Conservation (phyloP, 192 early-diverging fungal genomes). For the Funneliformis mosseae region DNA sequence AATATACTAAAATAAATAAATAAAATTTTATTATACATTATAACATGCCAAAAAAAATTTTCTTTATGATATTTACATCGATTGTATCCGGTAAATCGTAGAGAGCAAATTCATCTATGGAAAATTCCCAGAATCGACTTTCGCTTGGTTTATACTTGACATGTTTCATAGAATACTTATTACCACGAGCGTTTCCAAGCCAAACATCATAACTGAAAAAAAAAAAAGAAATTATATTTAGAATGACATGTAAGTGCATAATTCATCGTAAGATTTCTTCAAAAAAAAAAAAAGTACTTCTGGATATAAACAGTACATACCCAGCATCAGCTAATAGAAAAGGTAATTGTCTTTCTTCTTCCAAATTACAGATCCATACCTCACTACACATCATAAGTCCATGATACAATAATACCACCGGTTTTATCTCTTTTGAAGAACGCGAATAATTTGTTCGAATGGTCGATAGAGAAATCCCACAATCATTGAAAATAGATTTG, state of each 20-base stretch:
- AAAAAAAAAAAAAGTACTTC: no score
- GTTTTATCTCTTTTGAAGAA: constrained; percentile 45
- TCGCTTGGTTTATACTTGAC: constrained; percentile 63
- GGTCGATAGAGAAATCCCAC: constrained; percentile 43
- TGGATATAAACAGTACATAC: constrained; percentile 21
- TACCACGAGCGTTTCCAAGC: constrained; percentile 92
- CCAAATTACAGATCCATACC: constrained; percentile 86
- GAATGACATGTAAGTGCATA: not conserved
- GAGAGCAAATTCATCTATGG: constrained; percentile 87
- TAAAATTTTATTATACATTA: constrained; percentile 11
- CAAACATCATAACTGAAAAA: constrained; percentile 85
- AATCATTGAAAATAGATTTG: constrained; percentile 36
- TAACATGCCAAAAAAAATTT: not conserved
- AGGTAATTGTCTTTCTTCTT: constrained; percentile 73
- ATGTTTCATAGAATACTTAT: constrained; percentile 93
- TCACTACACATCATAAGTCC: constrained; percentile 94
- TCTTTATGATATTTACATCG: constrained; percentile 53
- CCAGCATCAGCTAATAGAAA: constrained; percentile 85
- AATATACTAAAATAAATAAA: constrained; percentile 63
- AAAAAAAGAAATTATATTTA: not conserved
- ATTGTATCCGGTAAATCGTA: constrained; percentile 86
- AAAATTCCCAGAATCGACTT: constrained; percentile 89
- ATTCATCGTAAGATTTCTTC: no score
- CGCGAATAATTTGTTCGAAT: constrained; percentile 30
- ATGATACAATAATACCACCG: constrained; percentile 93